Percentiles rank a stretch among this genome's conserved stretches.
Evolutionary conservation across 169 alveolate genomes (phyloP).

Genomic region (Eimeria brunetti): DNA sequence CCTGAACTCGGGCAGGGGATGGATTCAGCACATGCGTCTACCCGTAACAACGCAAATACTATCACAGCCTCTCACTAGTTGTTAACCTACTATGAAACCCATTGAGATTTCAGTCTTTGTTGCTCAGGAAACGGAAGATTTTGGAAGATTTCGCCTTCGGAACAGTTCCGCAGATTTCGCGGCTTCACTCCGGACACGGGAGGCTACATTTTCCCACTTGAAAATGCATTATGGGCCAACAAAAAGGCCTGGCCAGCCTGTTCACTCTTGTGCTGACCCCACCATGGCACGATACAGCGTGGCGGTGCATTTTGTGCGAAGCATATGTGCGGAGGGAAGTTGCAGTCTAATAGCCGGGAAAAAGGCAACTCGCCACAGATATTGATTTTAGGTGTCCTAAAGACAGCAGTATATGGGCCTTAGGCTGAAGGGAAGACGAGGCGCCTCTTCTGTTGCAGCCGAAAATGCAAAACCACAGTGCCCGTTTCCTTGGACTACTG

Average conservation of each 20-base stretch:
- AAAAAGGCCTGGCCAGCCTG: background rate
- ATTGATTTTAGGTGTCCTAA: too few species aligned
- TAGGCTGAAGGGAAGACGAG: background rate
- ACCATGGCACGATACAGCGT: background rate
- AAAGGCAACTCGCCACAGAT: too few species aligned
- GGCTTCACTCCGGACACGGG: background rate
- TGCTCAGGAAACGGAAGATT: background rate
- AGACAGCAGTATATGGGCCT: too few species aligned
- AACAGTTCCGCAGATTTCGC: background rate
- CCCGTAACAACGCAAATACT: too few species aligned
- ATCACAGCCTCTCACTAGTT: too few species aligned
- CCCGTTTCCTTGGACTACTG: background rate
- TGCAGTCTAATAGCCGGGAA: background rate
- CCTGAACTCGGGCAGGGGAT: too few species aligned
- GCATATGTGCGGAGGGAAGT: background rate
- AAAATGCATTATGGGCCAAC: background rate
- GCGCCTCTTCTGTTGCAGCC: background rate
- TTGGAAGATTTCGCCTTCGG: background rate
- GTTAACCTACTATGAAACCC: too few species aligned
- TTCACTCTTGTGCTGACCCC: background rate
- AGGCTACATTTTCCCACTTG: background rate
- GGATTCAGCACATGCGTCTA: too few species aligned
- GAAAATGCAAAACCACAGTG: background rate
- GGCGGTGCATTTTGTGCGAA: background rate
- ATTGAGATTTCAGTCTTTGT: too few species aligned